Percentiles rank a stretch among this genome's conserved stretches.
Evolutionary conservation across 768 basidiomycete species (phyloP).

Genomic region (Pleurotus tuber-regium): DNA sequence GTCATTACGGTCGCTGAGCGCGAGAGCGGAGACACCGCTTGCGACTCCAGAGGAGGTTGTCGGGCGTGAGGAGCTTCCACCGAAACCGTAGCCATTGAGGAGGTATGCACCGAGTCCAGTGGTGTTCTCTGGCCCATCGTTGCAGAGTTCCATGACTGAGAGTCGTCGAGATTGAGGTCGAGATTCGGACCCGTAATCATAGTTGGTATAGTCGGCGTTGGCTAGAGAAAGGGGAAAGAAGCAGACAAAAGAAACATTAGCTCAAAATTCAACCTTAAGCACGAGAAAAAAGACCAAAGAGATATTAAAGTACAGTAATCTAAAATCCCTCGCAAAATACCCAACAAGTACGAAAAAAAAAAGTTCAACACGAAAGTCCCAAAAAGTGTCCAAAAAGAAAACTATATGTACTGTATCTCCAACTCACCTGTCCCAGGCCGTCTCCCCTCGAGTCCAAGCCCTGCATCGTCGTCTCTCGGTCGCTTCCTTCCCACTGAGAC

Average conservation of each 20-base stretch:
- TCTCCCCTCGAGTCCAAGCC: too few relatives aligned
- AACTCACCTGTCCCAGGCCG: slow-evolving; percentile 10
- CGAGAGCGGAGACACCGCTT: not conserved
- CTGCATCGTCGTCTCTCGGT: not conserved
- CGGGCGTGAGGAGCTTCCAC: slow-evolving; percentile 3
- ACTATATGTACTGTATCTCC: too few relatives aligned
- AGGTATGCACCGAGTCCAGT: not conserved
- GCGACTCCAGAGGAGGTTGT: slow-evolving; percentile 2
- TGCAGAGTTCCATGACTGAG: slow-evolving; percentile 88
- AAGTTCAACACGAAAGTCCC: too few relatives aligned
- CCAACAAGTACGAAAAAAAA: too few relatives aligned
- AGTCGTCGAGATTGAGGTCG: slow-evolving; percentile 78
- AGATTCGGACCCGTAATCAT: slow-evolving; percentile 73
- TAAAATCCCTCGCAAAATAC: too few relatives aligned
- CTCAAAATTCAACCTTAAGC: too few relatives aligned
- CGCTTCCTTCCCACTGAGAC: not conserved
- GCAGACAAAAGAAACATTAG: not conserved
- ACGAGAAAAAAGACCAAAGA: too few relatives aligned
- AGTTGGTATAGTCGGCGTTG: slow-evolving; percentile 33
- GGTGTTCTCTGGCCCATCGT: slow-evolving; percentile 41
- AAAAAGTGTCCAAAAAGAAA: too few relatives aligned
- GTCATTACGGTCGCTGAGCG: not conserved
- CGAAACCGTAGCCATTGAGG: not conserved
- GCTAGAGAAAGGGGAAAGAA: slow-evolving; percentile 11
- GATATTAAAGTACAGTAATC: too few relatives aligned